Evolutionary conservation across 345 rosid species (phyloP).

Genomic region (Aquilaria sinensis): DNA sequence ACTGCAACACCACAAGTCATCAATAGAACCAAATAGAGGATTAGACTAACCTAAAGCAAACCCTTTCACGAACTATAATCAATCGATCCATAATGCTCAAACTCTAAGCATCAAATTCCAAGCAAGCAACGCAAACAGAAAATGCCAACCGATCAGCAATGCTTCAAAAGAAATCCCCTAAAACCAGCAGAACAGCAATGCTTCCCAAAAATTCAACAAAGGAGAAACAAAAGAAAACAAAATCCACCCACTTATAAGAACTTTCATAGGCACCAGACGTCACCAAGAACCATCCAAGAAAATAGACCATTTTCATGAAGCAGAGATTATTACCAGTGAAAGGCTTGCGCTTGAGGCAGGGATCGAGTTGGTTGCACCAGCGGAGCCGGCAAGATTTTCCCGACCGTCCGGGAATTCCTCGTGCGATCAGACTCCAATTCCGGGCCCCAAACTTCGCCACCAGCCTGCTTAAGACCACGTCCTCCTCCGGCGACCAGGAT

Average conservation of each 20-base stretch:
- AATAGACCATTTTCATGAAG: background rate
- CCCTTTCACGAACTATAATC: too few relatives aligned
- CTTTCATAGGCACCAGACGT: background rate
- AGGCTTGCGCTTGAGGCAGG: constrained; percentile 73
- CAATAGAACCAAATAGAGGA: too few relatives aligned
- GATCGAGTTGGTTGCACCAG: constrained; percentile 92
- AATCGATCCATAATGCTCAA: too few relatives aligned
- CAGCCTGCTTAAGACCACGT: constrained; percentile 46
- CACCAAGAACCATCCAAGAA: background rate
- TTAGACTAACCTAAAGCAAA: too few relatives aligned
- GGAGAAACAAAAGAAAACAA: background rate
- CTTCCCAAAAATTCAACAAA: background rate
- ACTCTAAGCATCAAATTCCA: too few relatives aligned
- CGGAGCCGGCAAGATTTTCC: constrained; percentile 82
- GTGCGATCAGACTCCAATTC: constrained; percentile 84
- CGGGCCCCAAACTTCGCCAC: constrained; percentile 66
- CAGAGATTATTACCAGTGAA: constrained; percentile 43
- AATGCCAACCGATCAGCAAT: too few relatives aligned
- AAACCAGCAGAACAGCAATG: background rate
- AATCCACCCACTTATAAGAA: background rate
- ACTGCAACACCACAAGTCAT: too few relatives aligned
- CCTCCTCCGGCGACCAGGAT: constrained; percentile 87
- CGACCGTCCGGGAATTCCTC: constrained; percentile 76
- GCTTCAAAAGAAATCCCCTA: too few relatives aligned
- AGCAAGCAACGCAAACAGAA: too few relatives aligned